These are phyloP conservation scores for Nakazawaea wyomingensis DNA, from an alignment of 805 yeast genomes.

Conservation along the genomic window DNA sequence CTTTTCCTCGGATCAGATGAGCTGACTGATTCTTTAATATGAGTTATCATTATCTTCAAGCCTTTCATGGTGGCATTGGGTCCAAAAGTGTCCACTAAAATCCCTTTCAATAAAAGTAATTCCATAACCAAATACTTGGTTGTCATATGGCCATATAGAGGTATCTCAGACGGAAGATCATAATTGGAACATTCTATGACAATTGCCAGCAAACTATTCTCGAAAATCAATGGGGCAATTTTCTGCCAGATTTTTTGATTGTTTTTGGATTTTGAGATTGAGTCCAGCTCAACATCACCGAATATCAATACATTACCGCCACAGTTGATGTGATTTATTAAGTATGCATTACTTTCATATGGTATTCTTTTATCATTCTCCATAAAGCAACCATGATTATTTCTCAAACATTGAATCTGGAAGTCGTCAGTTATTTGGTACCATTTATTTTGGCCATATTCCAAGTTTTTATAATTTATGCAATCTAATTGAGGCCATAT, in stretches of 20 bases:
- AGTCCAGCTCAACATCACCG: constrained; percentile 83
- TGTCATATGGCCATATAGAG: constrained; percentile 76
- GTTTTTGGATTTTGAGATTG: constrained; percentile 31
- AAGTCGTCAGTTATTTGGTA: constrained; percentile 29
- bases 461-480: constrained; percentile 17
- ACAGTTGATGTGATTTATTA: constrained; percentile 35
- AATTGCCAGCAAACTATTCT: constrained; percentile 43
- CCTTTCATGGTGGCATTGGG: constrained; percentile 27
- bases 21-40: constrained; percentile 39
- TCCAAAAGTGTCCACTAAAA: constrained; percentile 1
- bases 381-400: constrained; percentile 30
- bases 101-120: constrained; percentile 28
- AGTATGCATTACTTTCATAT: constrained; percentile 52
- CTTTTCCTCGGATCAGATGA: constrained; percentile 50
- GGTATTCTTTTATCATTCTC: constrained; percentile 3
- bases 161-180: constrained; percentile 36
- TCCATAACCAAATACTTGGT: constrained; percentile 62
- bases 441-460: constrained; percentile 13
- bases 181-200: constrained; percentile 75
- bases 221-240: constrained; percentile 41
- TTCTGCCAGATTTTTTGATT: constrained; percentile 50
- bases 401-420: constrained; percentile 34
- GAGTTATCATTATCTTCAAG: constrained; percentile 45
- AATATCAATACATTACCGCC: constrained; percentile 49
- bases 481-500: constrained; percentile 74